These are phyloP conservation scores for Stentor coeruleus DNA, from an alignment of 73 alveolate genomes.

Conservation along the genomic window DNA sequence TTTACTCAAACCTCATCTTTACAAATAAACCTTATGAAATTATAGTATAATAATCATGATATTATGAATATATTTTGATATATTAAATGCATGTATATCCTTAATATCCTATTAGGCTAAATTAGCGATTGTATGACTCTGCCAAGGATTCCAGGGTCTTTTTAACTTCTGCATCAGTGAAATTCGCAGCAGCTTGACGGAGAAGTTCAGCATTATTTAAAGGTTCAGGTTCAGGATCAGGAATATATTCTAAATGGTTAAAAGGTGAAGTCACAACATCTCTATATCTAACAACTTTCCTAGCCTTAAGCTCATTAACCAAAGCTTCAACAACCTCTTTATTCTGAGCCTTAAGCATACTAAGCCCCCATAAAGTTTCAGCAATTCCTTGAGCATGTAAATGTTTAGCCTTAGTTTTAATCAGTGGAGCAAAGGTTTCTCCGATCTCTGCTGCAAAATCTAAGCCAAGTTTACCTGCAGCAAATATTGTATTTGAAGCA, in stretches of 20 bases:
- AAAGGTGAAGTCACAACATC: slow-evolving; percentile 10
- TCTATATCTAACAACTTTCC: neutral
- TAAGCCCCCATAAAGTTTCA: slow-evolving; percentile 12
- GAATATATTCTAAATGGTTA: neutral
- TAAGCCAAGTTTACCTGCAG: neutral
- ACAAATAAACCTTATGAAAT: too few species aligned
- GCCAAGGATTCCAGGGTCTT: neutral
- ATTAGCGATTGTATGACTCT: too few species aligned
- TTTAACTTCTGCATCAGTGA: neutral
- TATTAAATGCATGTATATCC: too few species aligned
- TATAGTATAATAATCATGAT: too few species aligned
- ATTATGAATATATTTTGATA: too few species aligned
- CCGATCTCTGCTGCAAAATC: neutral
- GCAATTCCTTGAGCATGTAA: slow-evolving; percentile 12
- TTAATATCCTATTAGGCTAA: too few species aligned
- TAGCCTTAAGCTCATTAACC: neutral
- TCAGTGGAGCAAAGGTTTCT: neutral
- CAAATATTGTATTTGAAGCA: slow-evolving; percentile 6
- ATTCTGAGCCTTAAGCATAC: neutral
- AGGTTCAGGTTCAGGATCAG: slow-evolving; percentile 2
- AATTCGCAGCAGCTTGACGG: neutral
- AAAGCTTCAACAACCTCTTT: neutral
- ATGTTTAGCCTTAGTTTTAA: neutral
- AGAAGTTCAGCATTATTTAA: neutral
- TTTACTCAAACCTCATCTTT: too few species aligned